A percentile compares a stretch with the other conserved stretches of the same genome.
These are phyloP conservation scores for Annulohypoxylon moriforme DNA, from an alignment of 495 filamentous ascomycete species.

Conservation along the genomic window DNA sequence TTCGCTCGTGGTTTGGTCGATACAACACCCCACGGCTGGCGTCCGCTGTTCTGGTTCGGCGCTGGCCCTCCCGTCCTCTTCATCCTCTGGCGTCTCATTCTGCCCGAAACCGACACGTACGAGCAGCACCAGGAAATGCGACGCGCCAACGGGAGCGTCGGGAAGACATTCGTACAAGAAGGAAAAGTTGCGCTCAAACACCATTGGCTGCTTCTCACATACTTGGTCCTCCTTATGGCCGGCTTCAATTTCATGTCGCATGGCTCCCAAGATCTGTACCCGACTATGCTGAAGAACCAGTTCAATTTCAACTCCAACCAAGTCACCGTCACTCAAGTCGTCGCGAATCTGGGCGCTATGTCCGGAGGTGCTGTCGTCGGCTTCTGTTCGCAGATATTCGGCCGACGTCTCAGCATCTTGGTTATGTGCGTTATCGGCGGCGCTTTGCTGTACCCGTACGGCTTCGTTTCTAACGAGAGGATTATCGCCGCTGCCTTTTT, in stretches of 20 bases:
- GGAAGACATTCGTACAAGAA: conserved; percentile 75
- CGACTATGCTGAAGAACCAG: conserved; percentile 83
- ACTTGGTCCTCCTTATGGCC: conserved; percentile 86
- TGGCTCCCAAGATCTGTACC: conserved; percentile 91
- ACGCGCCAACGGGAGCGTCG: conserved; percentile 59
- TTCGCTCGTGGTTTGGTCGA: conserved; percentile 79
- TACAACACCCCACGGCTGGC: conserved; percentile 78
- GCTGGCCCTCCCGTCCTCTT: conserved; percentile 83
- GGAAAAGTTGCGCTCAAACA: conserved; percentile 79
- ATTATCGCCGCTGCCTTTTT: conserved; percentile 91
- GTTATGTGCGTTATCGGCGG: conserved; percentile 80
- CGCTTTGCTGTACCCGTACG: conserved; percentile 84
- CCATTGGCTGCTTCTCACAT: conserved; percentile 83
- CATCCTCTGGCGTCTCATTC: conserved; percentile 78
- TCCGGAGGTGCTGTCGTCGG: conserved; percentile 80
- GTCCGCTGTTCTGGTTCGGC: conserved; percentile 90
- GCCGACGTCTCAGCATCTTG: conserved; percentile 84
- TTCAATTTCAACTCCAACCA: conserved; percentile 76
- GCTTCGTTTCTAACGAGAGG: conserved; percentile 67
- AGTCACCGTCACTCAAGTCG: conserved; percentile 85
- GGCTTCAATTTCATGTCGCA: conserved; percentile 96
- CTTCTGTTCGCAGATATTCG: conserved; percentile 83
- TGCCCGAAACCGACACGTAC: conserved; percentile 81
- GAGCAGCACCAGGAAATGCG: conserved; percentile 70
- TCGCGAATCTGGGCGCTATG: conserved; percentile 86